Conservation (phyloP, 2,329 filamentous ascomycete species). For the Stagonosporopsis tanaceti region DNA sequence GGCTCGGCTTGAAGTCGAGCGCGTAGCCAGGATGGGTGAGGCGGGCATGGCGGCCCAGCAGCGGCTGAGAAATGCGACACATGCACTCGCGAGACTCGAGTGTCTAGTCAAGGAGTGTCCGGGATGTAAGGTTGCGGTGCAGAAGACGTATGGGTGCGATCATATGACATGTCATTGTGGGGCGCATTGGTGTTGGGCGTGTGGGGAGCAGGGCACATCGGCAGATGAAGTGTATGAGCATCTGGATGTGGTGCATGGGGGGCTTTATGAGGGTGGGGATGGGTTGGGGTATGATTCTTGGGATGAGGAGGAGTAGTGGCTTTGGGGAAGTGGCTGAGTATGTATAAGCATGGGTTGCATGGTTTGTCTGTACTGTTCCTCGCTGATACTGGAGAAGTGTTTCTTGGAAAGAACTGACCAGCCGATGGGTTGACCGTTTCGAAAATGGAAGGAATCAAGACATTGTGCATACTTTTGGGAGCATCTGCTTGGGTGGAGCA, state of each 20-base stretch:
- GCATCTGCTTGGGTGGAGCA: not conserved
- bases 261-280: not conserved
- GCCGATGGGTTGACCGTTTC: not conserved
- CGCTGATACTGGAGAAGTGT: not conserved
- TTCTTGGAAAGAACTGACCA: not conserved
- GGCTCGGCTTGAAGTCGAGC: not conserved
- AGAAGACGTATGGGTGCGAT: conserved; percentile 52
- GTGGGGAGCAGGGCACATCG: conserved; percentile 38
- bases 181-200: conserved; percentile 55
- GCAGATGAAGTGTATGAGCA: conserved; percentile 49
- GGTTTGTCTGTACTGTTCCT: not conserved
- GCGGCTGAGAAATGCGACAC: not conserved
- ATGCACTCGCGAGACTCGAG: conserved; percentile 31
- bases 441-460: not conserved
- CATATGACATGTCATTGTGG: conserved; percentile 48
- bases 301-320: not conserved
- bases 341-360: not conserved
- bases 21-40: not conserved
- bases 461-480: not conserved
- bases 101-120: conserved; percentile 48
- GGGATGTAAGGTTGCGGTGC: conserved; percentile 46
- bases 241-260: conserved; percentile 30
- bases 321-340: not conserved
- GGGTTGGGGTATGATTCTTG: not conserved
- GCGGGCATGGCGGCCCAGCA: not conserved